These are phyloP conservation scores for Protomyces inouyei DNA, from an alignment of 1,139 yeast genomes.

Conservation along the genomic window DNA sequence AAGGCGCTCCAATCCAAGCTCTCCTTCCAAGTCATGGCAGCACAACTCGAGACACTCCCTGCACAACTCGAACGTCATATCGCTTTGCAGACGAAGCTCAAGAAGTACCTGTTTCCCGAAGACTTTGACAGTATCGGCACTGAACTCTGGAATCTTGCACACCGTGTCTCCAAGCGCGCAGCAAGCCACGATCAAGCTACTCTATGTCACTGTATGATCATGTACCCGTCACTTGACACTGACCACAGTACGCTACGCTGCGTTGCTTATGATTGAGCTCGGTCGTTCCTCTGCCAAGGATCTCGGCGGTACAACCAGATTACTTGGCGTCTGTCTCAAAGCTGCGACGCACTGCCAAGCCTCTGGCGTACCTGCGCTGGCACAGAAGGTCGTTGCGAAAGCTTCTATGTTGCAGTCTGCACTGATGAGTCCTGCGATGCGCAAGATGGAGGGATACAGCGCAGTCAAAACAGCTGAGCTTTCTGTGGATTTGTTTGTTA, in stretches of 20 bases:
- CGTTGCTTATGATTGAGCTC: slow-evolving; percentile 11
- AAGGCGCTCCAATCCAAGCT: not conserved
- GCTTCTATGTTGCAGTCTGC: not conserved
- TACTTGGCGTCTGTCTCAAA: slow-evolving; percentile 3
- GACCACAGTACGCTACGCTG: slow-evolving; percentile 9
- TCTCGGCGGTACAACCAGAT: not conserved
- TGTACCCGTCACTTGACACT: not conserved
- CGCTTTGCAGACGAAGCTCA: slow-evolving; percentile 1
- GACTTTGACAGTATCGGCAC: slow-evolving; percentile 24
- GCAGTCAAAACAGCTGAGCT: not conserved
- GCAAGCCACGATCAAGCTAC: not conserved
- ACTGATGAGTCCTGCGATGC: not conserved
- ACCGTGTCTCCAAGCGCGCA: not conserved
- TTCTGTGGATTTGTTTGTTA: slow-evolving; percentile 2
- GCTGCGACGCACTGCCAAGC: slow-evolving; percentile 7
- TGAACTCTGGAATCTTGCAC: slow-evolving; percentile 12
- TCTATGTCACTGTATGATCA: not conserved
- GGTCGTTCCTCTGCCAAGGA: slow-evolving; percentile 2
- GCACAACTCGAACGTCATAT: slow-evolving; percentile 20
- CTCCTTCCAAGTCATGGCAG: not conserved
- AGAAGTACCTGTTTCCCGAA: slow-evolving; percentile 3
- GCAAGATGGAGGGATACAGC: not conserved
- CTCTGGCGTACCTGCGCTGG: slow-evolving; percentile 1
- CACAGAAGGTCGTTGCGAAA: slow-evolving; percentile 4
- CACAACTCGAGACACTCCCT: slow-evolving; percentile 3